phyloP scores from a whole-genome alignment of 202 grass and related monocot genomes.

The Carex arenaria region DNA sequence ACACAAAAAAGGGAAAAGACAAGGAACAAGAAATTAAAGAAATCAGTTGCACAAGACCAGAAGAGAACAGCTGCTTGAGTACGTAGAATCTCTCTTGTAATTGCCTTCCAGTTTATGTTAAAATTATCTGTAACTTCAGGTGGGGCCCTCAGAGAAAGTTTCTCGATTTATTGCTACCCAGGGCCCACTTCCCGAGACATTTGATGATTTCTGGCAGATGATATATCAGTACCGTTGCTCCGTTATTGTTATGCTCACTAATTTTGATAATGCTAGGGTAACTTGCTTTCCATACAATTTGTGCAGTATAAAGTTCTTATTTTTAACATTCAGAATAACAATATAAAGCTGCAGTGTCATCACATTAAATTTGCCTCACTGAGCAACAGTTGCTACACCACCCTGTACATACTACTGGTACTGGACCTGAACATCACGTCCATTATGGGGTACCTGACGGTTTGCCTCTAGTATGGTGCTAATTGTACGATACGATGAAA shows the following conservation, averaged over 20 bases:
- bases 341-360: not conserved
- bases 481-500: not conserved
- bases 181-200: conserved; percentile 66
- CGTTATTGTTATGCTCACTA: conserved; percentile 86
- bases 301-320: not conserved
- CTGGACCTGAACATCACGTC: not conserved
- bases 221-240: conserved; percentile 67
- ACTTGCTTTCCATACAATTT: not conserved
- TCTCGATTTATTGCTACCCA: conserved; percentile 87
- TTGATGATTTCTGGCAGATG: conserved; percentile 96
- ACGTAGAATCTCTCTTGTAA: not conserved
- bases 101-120: not conserved
- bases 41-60: not conserved
- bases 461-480: not conserved
- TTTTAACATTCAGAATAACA: not conserved
- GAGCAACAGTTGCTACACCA: not conserved
- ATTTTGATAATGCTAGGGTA: conserved; percentile 64
- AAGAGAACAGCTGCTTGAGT: conserved; percentile 3
- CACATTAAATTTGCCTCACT: not conserved
- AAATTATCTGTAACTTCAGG: conserved; percentile 28
- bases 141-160: conserved; percentile 10
- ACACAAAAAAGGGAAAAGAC: not conserved
- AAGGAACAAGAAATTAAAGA: not conserved
- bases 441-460: not conserved
- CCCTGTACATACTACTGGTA: not conserved